Conservation (phyloP, 768 basidiomycete genomes). For the Termitomyces sp. region DNA sequence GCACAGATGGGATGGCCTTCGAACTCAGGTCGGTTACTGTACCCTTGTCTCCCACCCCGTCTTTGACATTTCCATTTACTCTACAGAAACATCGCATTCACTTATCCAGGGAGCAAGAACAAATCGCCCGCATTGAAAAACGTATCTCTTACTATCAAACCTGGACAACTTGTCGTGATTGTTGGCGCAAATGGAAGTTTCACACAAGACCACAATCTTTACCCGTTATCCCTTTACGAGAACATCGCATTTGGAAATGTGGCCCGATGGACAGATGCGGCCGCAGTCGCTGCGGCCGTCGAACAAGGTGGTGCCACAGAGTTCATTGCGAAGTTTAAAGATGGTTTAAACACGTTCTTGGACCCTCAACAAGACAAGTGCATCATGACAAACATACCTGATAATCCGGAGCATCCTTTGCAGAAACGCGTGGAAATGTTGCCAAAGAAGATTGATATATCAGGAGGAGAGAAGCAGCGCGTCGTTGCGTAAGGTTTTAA, state of each 20-base stretch:
- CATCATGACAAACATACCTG: conserved; percentile 11
- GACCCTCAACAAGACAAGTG: conserved; percentile 8
- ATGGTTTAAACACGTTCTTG: conserved; percentile 18
- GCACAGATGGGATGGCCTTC: conserved; percentile 24
- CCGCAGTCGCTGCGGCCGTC: conserved; percentile 25
- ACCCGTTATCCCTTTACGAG: conserved; percentile 42
- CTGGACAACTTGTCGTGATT: conserved; percentile 49
- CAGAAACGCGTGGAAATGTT: conserved; percentile 13
- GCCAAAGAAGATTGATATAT: conserved; percentile 16
- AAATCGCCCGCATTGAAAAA: conserved; percentile 31
- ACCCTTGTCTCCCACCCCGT: background rate
- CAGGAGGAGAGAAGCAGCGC: conserved; percentile 25
- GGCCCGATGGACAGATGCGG: conserved; percentile 9
- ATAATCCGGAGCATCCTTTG: conserved; percentile 17
- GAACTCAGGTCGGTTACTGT: conserved; percentile 20
- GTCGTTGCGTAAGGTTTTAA: conserved; percentile 21
- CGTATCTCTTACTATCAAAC: conserved; percentile 41
- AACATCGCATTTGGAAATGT: conserved; percentile 34
- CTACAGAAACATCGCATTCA: conserved; percentile 47
- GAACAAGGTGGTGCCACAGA: conserved; percentile 24
- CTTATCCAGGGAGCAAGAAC: conserved; percentile 44
- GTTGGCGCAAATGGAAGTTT: conserved; percentile 57
- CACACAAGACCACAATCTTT: conserved; percentile 48
- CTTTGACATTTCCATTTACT: background rate
- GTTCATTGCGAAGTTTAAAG: conserved; percentile 15